Evolutionary conservation across 2,329 filamentous ascomycete species (phyloP), one percentile per base, ranked within the genome.

Genomic region (Sporothrix brunneoviolacea): DNA sequence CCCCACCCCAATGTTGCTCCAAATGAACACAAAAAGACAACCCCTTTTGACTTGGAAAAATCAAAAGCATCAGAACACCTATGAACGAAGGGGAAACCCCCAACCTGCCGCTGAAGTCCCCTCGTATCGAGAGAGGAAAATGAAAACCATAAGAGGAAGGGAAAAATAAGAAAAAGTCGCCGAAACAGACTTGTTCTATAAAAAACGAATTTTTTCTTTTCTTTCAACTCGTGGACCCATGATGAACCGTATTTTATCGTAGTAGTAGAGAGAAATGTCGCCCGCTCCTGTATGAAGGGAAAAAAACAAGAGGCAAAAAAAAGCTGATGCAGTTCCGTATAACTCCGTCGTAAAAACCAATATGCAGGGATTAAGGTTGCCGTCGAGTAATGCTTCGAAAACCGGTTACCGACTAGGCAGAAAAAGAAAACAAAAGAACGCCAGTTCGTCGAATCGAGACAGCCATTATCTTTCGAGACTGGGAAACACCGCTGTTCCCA

Each of bases 161-260:
- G n/a, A 30, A 27, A 47, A 33, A 46, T 41, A 39, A 54, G 33
- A 48, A 43, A 38, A 47, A 43, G 27, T 22, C 19, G 18, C 19
- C 44, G 24, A 64, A 64, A 65, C 63, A 66, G 63, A 68, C 65
- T 69, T 65, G 65, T 64, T 74, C 74, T 77, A 77, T 75, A 65
- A 65, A 40, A 43, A 46, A 36, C 36, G 64, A 66, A 64, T 64
- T 68, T 61, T 69, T 74, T 72, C 72, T 69, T 66, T 69, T 70
- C 68, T 65, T 66, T 67, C 64, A 66, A 62, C 69, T 72, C 69
- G 72, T 76, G 66, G 60, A 75, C 64, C 71, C 72, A 68, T 75
- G 66, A 71, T 68, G 65, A 70, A 66, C 66, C 66, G 68, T 66
- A 37, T 66, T 67, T 68, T 70, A 70, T 66, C 69, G 68, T 69